A percentile compares a stretch with the other conserved stretches of the same genome.
These are phyloP conservation scores for Penicillium coffeae DNA, from an alignment of 495 filamentous ascomycete genomes.

Conservation along the genomic window DNA sequence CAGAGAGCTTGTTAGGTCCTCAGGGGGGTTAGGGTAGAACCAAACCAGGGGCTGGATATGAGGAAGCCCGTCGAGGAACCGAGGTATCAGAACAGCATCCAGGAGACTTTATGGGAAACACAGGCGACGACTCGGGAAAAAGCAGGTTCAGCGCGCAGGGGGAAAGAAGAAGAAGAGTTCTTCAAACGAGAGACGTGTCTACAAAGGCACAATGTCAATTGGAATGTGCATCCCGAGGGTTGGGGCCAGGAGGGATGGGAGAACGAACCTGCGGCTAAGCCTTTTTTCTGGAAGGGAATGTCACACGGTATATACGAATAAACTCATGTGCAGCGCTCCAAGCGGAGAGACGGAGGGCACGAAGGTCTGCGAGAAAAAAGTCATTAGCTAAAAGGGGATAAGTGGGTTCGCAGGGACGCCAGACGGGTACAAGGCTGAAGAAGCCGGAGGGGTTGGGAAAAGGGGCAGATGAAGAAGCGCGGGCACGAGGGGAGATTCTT, in stretches of 20 bases:
- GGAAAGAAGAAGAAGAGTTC: neutral
- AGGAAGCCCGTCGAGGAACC: conserved; percentile 16
- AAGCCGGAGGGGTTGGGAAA: conserved; percentile 29
- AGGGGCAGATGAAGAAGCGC: neutral
- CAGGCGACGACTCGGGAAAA: conserved; percentile 12
- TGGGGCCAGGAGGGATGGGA: conserved; percentile 8
- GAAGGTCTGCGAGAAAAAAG: conserved; percentile 14
- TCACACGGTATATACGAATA: conserved; percentile 24
- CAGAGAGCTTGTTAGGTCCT: neutral
- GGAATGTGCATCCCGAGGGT: conserved; percentile 29
- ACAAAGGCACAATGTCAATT: conserved; percentile 26
- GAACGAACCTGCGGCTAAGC: conserved; percentile 20
- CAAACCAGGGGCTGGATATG: neutral
- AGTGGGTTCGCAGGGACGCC: conserved; percentile 9
- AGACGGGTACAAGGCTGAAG: conserved; percentile 23
- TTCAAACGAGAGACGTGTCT: conserved; percentile 25
- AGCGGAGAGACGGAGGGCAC: conserved; percentile 14
- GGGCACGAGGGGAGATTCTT: neutral
- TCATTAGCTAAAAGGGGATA: conserved; percentile 29
- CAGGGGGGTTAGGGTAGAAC: neutral
- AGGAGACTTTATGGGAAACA: conserved; percentile 1
- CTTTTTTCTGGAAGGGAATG: conserved; percentile 25
- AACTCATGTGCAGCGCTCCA: neutral
- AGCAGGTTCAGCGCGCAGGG: neutral
- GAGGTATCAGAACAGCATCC: neutral